Percentiles rank a stretch among this genome's conserved stretches.
Evolutionary conservation across 1,139 yeast genomes (phyloP).

Genomic region (Suhomyces yuchorum): DNA sequence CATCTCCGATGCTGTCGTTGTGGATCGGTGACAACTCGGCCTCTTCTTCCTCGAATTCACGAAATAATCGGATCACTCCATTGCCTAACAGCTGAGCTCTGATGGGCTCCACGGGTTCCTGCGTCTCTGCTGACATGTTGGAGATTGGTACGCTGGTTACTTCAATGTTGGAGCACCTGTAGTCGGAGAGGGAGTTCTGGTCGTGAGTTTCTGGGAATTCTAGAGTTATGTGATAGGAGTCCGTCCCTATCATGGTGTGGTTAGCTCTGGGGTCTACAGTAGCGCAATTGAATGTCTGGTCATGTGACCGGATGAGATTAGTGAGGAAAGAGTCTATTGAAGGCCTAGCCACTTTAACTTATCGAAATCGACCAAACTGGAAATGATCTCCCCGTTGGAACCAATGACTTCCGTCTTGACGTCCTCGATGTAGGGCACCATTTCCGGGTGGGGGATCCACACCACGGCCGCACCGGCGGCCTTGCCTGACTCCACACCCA

Average conservation of each 20-base stretch:
- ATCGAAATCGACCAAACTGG: slow-evolving; percentile 57
- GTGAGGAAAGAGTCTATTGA: too few relatives aligned
- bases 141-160: slow-evolving; percentile 31
- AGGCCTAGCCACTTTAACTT: slow-evolving; percentile 36
- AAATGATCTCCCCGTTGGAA: slow-evolving; percentile 58
- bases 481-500: slow-evolving; percentile 80
- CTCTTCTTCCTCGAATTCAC: slow-evolving; percentile 43
- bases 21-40: slow-evolving; percentile 10
- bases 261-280: not conserved
- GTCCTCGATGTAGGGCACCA: slow-evolving; percentile 52
- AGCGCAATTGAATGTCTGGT: not conserved
- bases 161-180: slow-evolving; percentile 36
- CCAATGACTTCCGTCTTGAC: slow-evolving; percentile 51
- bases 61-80: slow-evolving; percentile 71
- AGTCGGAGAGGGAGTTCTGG: slow-evolving; percentile 24
- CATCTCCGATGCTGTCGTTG: slow-evolving; percentile 34
- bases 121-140: slow-evolving; percentile 11
- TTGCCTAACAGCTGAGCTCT: slow-evolving; percentile 65
- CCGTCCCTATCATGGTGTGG: slow-evolving; percentile 44
- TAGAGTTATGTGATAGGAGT: slow-evolving; percentile 42
- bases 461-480: slow-evolving; percentile 85
- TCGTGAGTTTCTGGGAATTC: slow-evolving; percentile 23
- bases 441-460: slow-evolving; percentile 89
- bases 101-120: slow-evolving; percentile 59
- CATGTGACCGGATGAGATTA: not conserved